Evolutionary conservation across 192 early-diverging fungal species (phyloP).

Genomic region (Rhizoclosmatium globosum): DNA sequence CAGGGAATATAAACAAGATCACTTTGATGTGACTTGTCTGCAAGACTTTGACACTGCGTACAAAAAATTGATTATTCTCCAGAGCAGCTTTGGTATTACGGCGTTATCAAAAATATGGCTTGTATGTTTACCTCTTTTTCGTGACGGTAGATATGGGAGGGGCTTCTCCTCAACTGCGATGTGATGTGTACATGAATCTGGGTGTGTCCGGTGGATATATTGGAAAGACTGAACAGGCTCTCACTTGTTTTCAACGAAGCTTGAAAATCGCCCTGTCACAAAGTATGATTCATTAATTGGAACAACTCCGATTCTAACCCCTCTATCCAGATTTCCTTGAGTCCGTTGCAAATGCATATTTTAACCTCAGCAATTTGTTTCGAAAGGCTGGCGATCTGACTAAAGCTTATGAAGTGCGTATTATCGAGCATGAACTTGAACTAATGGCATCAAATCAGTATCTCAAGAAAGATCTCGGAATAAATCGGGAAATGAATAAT

Average conservation of each 20-base stretch:
- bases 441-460: not conserved
- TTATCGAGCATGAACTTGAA: not conserved
- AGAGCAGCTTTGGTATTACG: not conserved
- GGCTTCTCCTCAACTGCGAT: not conserved
- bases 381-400: not conserved
- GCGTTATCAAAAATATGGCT: not conserved
- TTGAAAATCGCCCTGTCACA: slow-evolving; percentile 3
- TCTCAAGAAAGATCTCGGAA: slow-evolving; percentile 4
- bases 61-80: slow-evolving; percentile 1
- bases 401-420: slow-evolving; percentile 17
- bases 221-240: not conserved
- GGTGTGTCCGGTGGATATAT: slow-evolving; percentile 11
- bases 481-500: slow-evolving; percentile 17
- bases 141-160: not conserved
- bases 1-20: slow-evolving; percentile 23
- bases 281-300: not conserved
- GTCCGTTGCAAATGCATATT: not conserved
- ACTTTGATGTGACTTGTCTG: not conserved
- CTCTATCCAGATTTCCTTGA: not conserved
- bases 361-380: slow-evolving; percentile 18
- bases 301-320: not conserved
- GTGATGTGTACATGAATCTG: slow-evolving; percentile 28
- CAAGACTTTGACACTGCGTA: slow-evolving; percentile 9
- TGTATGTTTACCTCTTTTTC: not conserved
- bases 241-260: slow-evolving; percentile 2